Conservation (phyloP, 1,139 yeast genomes). For the Geotrichum citri-aurantii region DNA sequence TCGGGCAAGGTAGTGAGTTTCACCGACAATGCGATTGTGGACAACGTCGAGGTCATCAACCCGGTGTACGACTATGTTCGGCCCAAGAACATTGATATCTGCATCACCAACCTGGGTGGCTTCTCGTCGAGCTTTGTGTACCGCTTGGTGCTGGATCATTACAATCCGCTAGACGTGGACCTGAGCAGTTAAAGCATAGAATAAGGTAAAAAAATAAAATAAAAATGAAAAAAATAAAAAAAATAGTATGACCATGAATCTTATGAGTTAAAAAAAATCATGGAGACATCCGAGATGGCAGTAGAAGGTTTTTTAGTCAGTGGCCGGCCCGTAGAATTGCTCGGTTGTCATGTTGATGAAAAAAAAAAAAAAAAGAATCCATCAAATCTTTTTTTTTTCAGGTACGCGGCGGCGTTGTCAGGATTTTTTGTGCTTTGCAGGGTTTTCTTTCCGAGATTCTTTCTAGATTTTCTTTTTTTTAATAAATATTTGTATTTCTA, state of each 20-base stretch:
- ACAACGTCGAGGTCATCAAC: conserved; percentile 78
- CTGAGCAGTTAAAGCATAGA: conserved; percentile 9
- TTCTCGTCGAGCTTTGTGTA: conserved; percentile 94
- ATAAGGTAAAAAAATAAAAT: background rate
- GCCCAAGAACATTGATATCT: conserved; percentile 91
- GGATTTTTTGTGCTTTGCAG: background rate
- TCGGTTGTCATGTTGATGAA: no score
- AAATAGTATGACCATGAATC: background rate
- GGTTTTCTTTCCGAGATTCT: background rate
- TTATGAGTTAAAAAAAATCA: background rate
- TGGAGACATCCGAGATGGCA: background rate
- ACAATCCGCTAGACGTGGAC: conserved; percentile 72
- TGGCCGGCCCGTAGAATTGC: no score
- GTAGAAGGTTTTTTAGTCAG: no score
- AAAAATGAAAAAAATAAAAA: no score
- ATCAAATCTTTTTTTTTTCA: no score
- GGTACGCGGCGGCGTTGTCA: no score
- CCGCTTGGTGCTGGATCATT: conserved; percentile 91
- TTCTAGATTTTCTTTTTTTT: no score
- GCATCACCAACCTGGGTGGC: conserved; percentile 92
- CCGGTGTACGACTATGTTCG: conserved; percentile 90
- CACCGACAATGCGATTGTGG: conserved; percentile 53
- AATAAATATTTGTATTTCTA: no score
- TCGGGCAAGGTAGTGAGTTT: conserved; percentile 77
- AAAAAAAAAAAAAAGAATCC: no score